A percentile compares a stretch with the other conserved stretches of the same genome.
Conservation (phyloP, 345 rosid species). For the Eucalyptus camaldulensis region DNA sequence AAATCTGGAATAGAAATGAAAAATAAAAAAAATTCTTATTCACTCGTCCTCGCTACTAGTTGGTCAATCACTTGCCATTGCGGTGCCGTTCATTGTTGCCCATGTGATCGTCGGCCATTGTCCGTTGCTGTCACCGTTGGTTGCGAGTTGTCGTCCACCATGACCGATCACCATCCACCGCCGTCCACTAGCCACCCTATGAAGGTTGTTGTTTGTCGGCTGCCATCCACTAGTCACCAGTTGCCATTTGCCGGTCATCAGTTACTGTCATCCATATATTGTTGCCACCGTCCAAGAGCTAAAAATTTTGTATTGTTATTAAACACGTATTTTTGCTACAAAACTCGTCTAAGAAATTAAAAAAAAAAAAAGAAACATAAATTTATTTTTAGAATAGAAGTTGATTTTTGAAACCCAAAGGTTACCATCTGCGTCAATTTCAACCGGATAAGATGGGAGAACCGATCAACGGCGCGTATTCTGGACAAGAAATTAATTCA, state of each 20-base stretch:
- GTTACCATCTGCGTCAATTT: neutral
- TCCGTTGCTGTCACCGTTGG: fast-evolving
- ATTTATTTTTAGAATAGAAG: too few species aligned
- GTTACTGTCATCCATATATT: fast-evolving
- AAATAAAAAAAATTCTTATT: fast-evolving
- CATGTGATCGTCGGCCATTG: fast-evolving
- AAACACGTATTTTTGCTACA: fast-evolving
- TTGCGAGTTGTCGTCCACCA: fast-evolving
- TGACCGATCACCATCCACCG: fast-evolving
- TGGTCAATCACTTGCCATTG: fast-evolving
- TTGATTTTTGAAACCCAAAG: too few species aligned
- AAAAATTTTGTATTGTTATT: too few species aligned
- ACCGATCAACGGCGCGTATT: neutral
- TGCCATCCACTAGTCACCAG: fast-evolving
- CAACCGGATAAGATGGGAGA: neutral
- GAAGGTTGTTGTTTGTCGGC: too few species aligned
- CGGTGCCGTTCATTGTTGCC: fast-evolving
- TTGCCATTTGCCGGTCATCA: too few species aligned
- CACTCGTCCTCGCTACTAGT: fast-evolving
- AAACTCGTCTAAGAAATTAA: fast-evolving
- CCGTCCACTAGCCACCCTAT: fast-evolving
- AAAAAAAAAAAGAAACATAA: too few species aligned
- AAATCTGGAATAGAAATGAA: fast-evolving
- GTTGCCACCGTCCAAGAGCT: fast-evolving
- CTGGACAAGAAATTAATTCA: neutral